Base-by-base conservation (phyloP, 768 basidiomycete species). In the Tricholomella constricta region DNA sequence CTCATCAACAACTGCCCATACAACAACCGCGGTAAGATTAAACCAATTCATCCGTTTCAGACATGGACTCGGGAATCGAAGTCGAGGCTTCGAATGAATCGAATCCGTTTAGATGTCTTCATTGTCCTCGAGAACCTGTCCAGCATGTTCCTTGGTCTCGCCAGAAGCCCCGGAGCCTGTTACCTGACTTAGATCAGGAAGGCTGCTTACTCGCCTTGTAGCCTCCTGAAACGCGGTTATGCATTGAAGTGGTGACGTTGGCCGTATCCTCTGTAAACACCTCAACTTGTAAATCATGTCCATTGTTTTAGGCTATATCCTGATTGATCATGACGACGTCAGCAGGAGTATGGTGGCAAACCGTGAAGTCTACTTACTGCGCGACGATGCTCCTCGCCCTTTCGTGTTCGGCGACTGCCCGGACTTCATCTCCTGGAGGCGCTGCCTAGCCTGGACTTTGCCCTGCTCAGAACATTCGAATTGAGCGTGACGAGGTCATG, bases 381-480 rank as follows among this genome's bases (percentile, higher is more conserved):
- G n/a, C n/a, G 11, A 31, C 29, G 23, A 40, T 11, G 9, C 17
- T 10, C 23, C 23, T 8, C 20, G 38, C 38, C 19, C 43, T 29
- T 59, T 52, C 25, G 53, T 34, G 7, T 60, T 51, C 10, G 34
- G n/a, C n/a, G n/a, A n/a, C n/a, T n/a, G n/a, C n/a, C n/a, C n/a
- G n/a, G n/a, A 45, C 4, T 60, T 65, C 62, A 72, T 66, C 7
- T 71, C 58, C 15, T 77, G 69, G n/a, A 86, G 73, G 10, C 72
- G 70, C 40, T 78, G 66, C 9, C 59, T 59, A 6, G 83, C 85
- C 15, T 72, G 71, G 38, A 70, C 65, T 62, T 83, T 83, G 0
- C 83, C 84, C 54, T 78, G 78, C 0, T 73, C 70, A 4, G 81
- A 83, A 84, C 80, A 46, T 79, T 72, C 10, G 82, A 83, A 64